A percentile compares a stretch with the other conserved stretches of the same genome.
These are phyloP conservation scores for Erodium texanum DNA, from an alignment of 441 rosid species.

Conservation along the genomic window DNA sequence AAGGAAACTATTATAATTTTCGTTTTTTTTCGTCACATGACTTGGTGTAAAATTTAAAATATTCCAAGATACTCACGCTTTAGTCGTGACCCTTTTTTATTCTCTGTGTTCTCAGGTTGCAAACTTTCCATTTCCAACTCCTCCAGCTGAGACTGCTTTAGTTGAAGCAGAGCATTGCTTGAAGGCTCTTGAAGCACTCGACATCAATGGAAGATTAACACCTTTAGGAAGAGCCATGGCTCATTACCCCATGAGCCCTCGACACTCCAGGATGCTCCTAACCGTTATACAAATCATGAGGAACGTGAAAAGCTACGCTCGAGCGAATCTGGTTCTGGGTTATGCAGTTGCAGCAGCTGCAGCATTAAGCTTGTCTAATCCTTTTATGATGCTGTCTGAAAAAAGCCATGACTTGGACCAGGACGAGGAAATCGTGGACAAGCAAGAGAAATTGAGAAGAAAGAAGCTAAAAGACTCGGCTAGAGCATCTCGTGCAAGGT, in stretches of 20 bases:
- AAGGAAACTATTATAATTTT: too few species aligned
- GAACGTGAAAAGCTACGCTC: conserved; percentile 30
- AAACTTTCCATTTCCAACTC: conserved; percentile 87
- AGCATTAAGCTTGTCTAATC: conserved; percentile 59
- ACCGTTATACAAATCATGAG: conserved; percentile 56
- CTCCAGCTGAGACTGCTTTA: conserved; percentile 52
- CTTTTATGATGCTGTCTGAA: conserved; percentile 47
- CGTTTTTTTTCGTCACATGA: too few species aligned
- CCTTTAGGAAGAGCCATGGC: conserved; percentile 80
- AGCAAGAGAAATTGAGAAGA: conserved; percentile 45
- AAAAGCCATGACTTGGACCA: conserved; percentile 29
- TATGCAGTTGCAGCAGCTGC: conserved; percentile 46
- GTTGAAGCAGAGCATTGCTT: conserved; percentile 61
- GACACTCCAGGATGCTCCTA: conserved; percentile 84
- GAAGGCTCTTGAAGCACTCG: conserved; percentile 69
- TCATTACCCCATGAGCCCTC: conserved; percentile 81
- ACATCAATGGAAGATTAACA: conserved; percentile 47
- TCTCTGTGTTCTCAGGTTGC: conserved; percentile 36
- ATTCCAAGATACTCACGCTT: too few species aligned
- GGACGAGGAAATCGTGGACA: conserved; percentile 19
- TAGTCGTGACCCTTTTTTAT: too few species aligned
- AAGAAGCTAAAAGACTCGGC: conserved; percentile 47
- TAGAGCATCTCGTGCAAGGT: conserved; percentile 44
- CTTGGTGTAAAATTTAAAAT: too few species aligned
- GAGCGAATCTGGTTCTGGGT: conserved; percentile 60